phyloP scores from a whole-genome alignment of 352 stramenopile species.

The Pythium grandisporangium region DNA sequence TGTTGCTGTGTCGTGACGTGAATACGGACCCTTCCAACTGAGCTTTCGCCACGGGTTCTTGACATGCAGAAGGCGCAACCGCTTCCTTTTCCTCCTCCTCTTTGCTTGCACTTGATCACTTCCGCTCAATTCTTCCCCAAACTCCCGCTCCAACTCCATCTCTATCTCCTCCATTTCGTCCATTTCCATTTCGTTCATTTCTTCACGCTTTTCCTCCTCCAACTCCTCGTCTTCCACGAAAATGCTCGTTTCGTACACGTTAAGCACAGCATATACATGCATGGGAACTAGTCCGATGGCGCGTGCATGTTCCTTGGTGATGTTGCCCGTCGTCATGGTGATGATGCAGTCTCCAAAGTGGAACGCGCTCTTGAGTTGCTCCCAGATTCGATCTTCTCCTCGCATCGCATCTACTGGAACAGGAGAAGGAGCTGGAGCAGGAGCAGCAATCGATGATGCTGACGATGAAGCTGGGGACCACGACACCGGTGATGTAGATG shows the following conservation, averaged over 20 bases:
- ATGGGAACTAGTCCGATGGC: constrained; percentile 90
- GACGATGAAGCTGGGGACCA: too few relatives aligned
- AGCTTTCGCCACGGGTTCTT: constrained; percentile 95
- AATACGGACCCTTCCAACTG: constrained; percentile 85
- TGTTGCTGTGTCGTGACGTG: constrained; percentile 31
- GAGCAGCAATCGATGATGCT: too few relatives aligned
- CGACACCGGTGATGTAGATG: too few relatives aligned
- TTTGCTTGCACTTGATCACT: too few relatives aligned
- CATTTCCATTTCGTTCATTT: too few relatives aligned
- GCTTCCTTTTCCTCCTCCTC: not conserved
- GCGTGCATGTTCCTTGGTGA: constrained; percentile 57
- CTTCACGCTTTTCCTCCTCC: constrained; percentile 5
- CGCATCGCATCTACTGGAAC: constrained; percentile 10
- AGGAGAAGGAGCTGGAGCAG: too few relatives aligned
- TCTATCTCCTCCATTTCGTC: too few relatives aligned
- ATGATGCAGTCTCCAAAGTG: constrained; percentile 96
- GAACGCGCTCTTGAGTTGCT: constrained; percentile 89
- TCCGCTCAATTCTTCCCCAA: not conserved
- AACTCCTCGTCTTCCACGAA: constrained; percentile 3
- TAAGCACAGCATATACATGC: constrained; percentile 96
- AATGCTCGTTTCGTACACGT: constrained; percentile 77
- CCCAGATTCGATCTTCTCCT: constrained; percentile 71
- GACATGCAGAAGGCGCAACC: constrained; percentile 76
- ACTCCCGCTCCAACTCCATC: not conserved
- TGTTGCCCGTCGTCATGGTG: constrained; percentile 91